A percentile compares a stretch with the other conserved stretches of the same genome.
Evolutionary conservation across 208 protist genomes (phyloP).

Genomic region (Hexamita inflata): DNA sequence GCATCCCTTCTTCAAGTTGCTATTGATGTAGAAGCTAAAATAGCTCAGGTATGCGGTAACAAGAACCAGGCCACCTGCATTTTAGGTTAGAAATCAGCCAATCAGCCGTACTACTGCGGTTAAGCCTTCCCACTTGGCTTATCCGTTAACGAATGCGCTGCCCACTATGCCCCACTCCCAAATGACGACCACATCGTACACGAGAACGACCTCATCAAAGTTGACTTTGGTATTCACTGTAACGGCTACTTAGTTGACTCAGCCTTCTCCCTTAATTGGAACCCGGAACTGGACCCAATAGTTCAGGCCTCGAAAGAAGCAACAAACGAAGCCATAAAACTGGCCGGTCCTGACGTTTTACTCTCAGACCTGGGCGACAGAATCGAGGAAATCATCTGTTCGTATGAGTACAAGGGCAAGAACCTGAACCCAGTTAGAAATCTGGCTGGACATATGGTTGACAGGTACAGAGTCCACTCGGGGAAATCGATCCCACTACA

Average conservation of each 20-base stretch:
- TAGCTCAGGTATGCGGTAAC: slow-evolving; percentile 1
- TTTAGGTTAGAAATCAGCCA: not conserved
- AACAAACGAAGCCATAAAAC: slow-evolving; percentile 84
- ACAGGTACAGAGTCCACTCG: slow-evolving; percentile 65
- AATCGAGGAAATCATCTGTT: slow-evolving; percentile 53
- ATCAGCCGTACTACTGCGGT: slow-evolving; percentile 18
- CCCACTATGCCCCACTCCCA: slow-evolving; percentile 88
- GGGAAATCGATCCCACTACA: slow-evolving; percentile 97
- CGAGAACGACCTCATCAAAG: slow-evolving; percentile 84
- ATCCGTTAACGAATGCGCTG: slow-evolving; percentile 84
- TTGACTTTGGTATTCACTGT: slow-evolving; percentile 87
- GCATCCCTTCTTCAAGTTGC: slow-evolving; percentile 4
- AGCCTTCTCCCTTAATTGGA: slow-evolving; percentile 84
- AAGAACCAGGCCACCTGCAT: not conserved
- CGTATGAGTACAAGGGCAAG: slow-evolving; percentile 51
- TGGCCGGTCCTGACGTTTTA: slow-evolving; percentile 34
- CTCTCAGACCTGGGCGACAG: slow-evolving; percentile 33
- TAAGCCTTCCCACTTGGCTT: slow-evolving; percentile 49
- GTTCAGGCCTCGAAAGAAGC: slow-evolving; percentile 79
- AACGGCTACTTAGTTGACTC: slow-evolving; percentile 82
- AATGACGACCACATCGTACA: slow-evolving; percentile 75
- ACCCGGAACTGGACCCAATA: slow-evolving; percentile 80
- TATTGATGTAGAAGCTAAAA: slow-evolving; percentile 16
- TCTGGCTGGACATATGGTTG: slow-evolving; percentile 81
- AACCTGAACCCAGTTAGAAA: slow-evolving; percentile 84